Evolutionary conservation across 73 alveolate species (phyloP), one percentile per base, ranked within the genome.

Genomic region (Tetrahymena thermophila): DNA sequence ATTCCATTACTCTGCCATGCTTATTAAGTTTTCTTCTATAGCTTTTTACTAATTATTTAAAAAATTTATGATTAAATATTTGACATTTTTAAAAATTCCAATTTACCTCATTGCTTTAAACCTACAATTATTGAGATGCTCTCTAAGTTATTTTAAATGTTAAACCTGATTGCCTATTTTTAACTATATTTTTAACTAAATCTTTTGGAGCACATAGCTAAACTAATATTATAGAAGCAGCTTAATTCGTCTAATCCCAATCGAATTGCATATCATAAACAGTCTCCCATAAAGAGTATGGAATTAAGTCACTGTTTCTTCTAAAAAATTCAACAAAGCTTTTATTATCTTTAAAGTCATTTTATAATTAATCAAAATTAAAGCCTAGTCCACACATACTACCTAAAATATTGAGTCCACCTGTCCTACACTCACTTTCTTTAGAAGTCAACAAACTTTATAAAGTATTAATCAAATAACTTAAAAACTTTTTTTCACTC

Each of bases 231-330:
- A 96, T 97, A 6, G 98, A 97, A 28, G 98, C 98, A 93, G 96
- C 98, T 93, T 97, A 96, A 58, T 96, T 97, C 0, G 98, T 97
- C 83, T 96, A 96, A 94, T 97, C 98, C 98, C 98, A 97, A 84
- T 97, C 98, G 56, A 96, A 97, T 93, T 97, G 89, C 50, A 97
- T 96, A 17, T 97, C 97, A 57, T 96, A 97, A 7, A 96, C 98
- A n/a, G 95, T 94, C 85, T 97, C 94, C 98, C 98, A 97, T 55
- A 97, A 38, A 1, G 97, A 38, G 11, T 85, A 56, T 10, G 97
- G 94, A 15, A 97, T 94, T 56, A 89, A 96, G 1, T 94, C 83
- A 4, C 97, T 93, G 57, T 97, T 96, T 93, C 94, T 96, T 85
- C 94, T 96, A 93, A 97, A 97, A 96, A 97, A 97, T 85, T 94